Percentiles rank a stretch among this genome's conserved stretches.
Conservation (phyloP, 257 asterid species). For the Jasminum sambac region DNA sequence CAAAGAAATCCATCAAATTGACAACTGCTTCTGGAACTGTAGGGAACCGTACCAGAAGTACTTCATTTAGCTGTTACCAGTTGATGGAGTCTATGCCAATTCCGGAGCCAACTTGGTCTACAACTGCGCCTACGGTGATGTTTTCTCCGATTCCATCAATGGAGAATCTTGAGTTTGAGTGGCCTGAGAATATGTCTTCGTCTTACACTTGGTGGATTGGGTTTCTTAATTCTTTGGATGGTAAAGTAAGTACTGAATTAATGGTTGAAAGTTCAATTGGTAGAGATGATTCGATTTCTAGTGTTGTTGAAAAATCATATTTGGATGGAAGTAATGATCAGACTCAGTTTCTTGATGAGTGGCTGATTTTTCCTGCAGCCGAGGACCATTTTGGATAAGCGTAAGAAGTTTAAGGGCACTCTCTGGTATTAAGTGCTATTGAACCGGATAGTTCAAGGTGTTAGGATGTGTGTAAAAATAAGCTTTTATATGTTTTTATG, state of each 20-base stretch:
- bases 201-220: conserved; percentile 45
- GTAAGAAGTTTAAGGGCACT: background rate
- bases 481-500: too few species aligned
- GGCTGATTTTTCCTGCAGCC: conserved; percentile 29
- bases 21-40: conserved; percentile 4
- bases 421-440: background rate
- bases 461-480: too few species aligned
- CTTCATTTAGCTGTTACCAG: conserved; percentile 17
- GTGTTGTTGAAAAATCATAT: conserved; percentile 12
- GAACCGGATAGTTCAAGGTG: too few species aligned
- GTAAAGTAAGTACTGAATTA: conserved; percentile 15
- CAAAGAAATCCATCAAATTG: conserved; percentile 24
- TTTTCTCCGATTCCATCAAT: conserved; percentile 17
- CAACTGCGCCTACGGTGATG: conserved; percentile 38
- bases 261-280: conserved; percentile 11
- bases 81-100: conserved; percentile 32
- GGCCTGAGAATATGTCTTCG: conserved; percentile 29
- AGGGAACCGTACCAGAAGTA: background rate
- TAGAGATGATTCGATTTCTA: conserved; percentile 3
- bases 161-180: conserved; percentile 32
- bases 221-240: conserved; percentile 39
- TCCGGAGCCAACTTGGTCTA: conserved; percentile 45
- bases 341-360: conserved; percentile 28
- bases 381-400: conserved; percentile 18
- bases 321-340: conserved; percentile 14